Evolutionary conservation across 164 flowering plant genomes (phyloP), one percentile per base, ranked within the genome.

Genomic region (Buxus sempervirens): DNA sequence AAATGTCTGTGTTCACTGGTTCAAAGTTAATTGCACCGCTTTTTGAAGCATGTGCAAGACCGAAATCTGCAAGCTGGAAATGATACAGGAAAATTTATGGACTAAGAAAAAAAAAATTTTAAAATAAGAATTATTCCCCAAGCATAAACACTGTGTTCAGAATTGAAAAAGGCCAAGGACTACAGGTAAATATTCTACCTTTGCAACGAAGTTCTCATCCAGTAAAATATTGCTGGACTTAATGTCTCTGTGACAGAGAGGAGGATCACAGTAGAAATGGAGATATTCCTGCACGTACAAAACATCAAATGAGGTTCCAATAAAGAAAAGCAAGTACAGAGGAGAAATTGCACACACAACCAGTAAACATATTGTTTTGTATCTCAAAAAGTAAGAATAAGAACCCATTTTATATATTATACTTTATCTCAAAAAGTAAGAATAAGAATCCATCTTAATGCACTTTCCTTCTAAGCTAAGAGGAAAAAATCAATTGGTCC

Each of bases 181-280:
- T 26, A 26, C 60, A 58, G 66, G 63, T 1, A 63, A 53, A 12
- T 24, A n/a, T n/a, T 38, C 25, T 82, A 93, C 99, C 98, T 96
- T 96, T 20, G 97, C 99, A 26, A 84, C 89, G 69, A 87, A 87
- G 67, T 86, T 84, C 72, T 84, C 96, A 73, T 90, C 98, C 51
- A 96, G 80, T 75, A 96, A 75, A 73, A 93, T 96, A 71, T 96
- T 96, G 90, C 99, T 93, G 49, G 99, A 90, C 73, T 96, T 93
- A 26, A 93, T 88, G 81, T 96, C 99, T 79, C 99, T 76, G 82
- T 93, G 99, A 73, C 97, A 96, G 62, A 93, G 83, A 72, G 99
- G 97, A 60, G 98, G 99, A 77, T 96, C 87, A 73, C 99, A 96
- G 71, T 91, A 96, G 75, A 83, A 91, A 79, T 96, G 99, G 67